These are phyloP conservation scores for Fraxinus greggii DNA, from an alignment of 305 asterid species.

Conservation along the genomic window DNA sequence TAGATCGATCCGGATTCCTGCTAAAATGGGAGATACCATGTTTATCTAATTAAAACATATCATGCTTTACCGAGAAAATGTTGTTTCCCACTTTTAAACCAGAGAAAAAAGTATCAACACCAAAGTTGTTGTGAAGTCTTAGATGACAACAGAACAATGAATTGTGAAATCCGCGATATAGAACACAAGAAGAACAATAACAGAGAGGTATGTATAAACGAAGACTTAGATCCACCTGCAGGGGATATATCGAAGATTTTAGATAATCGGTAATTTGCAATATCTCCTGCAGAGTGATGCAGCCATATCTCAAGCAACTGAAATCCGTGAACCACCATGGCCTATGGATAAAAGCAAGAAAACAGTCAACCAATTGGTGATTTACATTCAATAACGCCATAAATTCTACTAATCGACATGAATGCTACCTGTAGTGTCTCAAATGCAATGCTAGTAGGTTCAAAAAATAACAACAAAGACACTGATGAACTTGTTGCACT, in stretches of 20 bases:
- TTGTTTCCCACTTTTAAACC: not conserved
- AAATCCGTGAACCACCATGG: slow-evolving; percentile 83
- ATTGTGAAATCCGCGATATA: not conserved
- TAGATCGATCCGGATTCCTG: not conserved
- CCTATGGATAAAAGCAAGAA: slow-evolving; percentile 43
- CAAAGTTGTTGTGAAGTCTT: not conserved
- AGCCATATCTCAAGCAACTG: slow-evolving; percentile 82
- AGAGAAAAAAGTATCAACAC: not conserved
- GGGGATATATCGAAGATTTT: slow-evolving; percentile 64
- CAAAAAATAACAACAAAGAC: slow-evolving; percentile 71
- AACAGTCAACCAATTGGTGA: slow-evolving; percentile 14
- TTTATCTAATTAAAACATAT: not conserved
- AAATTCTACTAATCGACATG: not conserved
- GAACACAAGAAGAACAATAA: slow-evolving; percentile 1
- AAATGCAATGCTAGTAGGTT: slow-evolving; percentile 88
- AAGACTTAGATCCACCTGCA: slow-evolving; percentile 43
- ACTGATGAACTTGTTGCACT: slow-evolving; percentile 49
- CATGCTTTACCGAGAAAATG: not conserved
- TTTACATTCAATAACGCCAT: not conserved
- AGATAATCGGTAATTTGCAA: slow-evolving; percentile 54
- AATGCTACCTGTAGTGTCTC: slow-evolving; percentile 81
- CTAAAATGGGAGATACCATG: not conserved
- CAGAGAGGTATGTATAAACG: not conserved
- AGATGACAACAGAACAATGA: not conserved
- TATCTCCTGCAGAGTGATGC: slow-evolving; percentile 61